Base-by-base conservation (phyloP, 1,284 basidiomycete species). In the Acaromyces ingoldii region DNA sequence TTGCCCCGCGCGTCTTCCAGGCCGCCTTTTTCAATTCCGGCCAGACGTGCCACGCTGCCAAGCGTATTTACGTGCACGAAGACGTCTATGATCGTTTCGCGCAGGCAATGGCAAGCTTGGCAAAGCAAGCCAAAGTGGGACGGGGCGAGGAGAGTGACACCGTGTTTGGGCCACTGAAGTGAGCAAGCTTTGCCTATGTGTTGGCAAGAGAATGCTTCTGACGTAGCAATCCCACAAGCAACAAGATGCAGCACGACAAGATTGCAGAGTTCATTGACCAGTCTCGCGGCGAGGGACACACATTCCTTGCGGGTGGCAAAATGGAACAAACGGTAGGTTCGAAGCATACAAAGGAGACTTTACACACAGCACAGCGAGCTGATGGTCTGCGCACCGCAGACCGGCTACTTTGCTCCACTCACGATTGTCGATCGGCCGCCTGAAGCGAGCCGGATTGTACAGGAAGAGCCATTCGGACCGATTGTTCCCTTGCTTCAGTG, bases 1-100 rank as follows among this genome's bases (percentile, higher is more conserved):
- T 45, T 3, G 60, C 51, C 17, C 45, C 51, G 48, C 36, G 48
- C 7, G 53, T 59, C 1, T 24, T 57, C n/a, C 30, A 58, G n/a
- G 43, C 31, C 33, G 56, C 60, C 28, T 53, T 59, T 40, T 56
- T 56, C 56, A 63, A 63, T 56, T 42, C 33, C 3, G 62, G 58
- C 17, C 62, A 63, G 57, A 50, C 53, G 25, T 63, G 62, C 49
- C 51, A 51, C 29, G 46, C 60, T n/a, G 42, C 54, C 29, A 56
- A 58, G 53, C 54, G 62, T 2, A 51, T 64, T 47, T 64, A 62
- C 49, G 57, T 64, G 3, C 60, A 64, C 52, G 57, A 64, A 57
- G 91, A 89, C 59, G 76, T 93, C 13, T 92, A 85, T 69, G 88
- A 91, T 59, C 73, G 79, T 3, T 95, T 97, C 62, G 84, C 96